A percentile compares a stretch with the other conserved stretches of the same genome.
These are phyloP conservation scores for Termitomyces eurrhizus DNA, from an alignment of 768 basidiomycete species.

Conservation along the genomic window DNA sequence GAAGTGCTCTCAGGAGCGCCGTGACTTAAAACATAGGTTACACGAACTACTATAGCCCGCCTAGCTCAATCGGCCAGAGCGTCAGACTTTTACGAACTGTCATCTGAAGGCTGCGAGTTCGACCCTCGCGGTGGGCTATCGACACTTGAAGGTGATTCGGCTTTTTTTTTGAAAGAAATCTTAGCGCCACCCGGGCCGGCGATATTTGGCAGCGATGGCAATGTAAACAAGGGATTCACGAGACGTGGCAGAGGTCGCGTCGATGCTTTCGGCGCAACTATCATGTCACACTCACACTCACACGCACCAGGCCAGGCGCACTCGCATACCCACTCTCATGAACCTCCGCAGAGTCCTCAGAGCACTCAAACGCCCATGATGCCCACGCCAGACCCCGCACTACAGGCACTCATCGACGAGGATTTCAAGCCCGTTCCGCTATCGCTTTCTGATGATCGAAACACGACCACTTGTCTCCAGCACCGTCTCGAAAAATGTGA, in stretches of 20 bases:
- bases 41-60: conserved; percentile 30
- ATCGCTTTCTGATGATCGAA: conserved; percentile 48
- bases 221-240: conserved; percentile 9
- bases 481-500: conserved; percentile 76
- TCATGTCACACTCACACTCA: conserved; percentile 65
- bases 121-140: conserved; percentile 51
- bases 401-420: conserved; percentile 76
- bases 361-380: conserved; percentile 40
- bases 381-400: conserved; percentile 60
- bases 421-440: conserved; percentile 60
- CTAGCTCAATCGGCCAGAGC: conserved; percentile 67
- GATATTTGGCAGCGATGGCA: conserved; percentile 1
- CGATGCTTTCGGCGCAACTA: background rate
- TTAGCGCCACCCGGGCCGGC: conserved; percentile 3
- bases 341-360: conserved; percentile 36
- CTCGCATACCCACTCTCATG: conserved; percentile 37
- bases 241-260: conserved; percentile 16
- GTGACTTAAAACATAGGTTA: no score
- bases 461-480: conserved; percentile 54
- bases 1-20: no score
- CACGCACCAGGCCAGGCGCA: conserved; percentile 56
- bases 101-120: conserved; percentile 85
- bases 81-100: conserved; percentile 47
- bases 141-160: no score
- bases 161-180: no score